Conservation (phyloP, 768 basidiomycete genomes). For the Xerocomellus intermedius region DNA sequence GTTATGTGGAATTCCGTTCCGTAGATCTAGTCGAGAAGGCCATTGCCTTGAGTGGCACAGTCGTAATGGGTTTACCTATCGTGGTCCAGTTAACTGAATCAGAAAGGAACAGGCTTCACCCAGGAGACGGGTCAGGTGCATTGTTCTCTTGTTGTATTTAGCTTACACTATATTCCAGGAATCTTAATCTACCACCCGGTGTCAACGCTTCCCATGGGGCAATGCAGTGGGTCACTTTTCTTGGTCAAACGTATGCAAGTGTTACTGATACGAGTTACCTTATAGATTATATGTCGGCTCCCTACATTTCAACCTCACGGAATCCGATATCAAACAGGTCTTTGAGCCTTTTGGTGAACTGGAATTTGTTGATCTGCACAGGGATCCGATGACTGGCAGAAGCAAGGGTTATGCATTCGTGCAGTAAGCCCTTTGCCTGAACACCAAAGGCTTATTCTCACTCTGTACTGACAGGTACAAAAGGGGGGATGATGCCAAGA, state of each 20-base stretch:
- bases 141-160: slow-evolving; percentile 1
- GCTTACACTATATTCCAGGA: slow-evolving; percentile 41
- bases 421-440: slow-evolving; percentile 58
- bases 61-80: slow-evolving; percentile 98
- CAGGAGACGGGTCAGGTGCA: slow-evolving; percentile 75
- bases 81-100: slow-evolving; percentile 97
- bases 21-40: slow-evolving; percentile 92
- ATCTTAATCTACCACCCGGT: slow-evolving; percentile 81
- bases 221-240: slow-evolving; percentile 67
- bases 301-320: slow-evolving; percentile 93
- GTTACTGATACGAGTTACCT: slow-evolving; percentile 7
- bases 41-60: slow-evolving; percentile 83
- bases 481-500: slow-evolving; percentile 88
- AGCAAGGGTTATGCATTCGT: slow-evolving; percentile 99
- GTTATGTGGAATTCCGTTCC: slow-evolving; percentile 94
- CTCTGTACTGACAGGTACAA: slow-evolving; percentile 61
- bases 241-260: slow-evolving; percentile 13
- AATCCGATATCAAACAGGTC: slow-evolving; percentile 97
- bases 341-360: slow-evolving; percentile 98
- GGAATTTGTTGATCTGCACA: slow-evolving; percentile 97
- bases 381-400: slow-evolving; percentile 90
- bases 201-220: slow-evolving; percentile 77
- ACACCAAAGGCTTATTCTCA: slow-evolving; percentile 1
- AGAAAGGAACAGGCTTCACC: slow-evolving; percentile 86
- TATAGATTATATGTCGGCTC: slow-evolving; percentile 93